A percentile compares a stretch with the other conserved stretches of the same genome.
These are phyloP conservation scores for Schizosaccharomyces versatilis DNA, from an alignment of 1,139 yeast species.

Conservation along the genomic window DNA sequence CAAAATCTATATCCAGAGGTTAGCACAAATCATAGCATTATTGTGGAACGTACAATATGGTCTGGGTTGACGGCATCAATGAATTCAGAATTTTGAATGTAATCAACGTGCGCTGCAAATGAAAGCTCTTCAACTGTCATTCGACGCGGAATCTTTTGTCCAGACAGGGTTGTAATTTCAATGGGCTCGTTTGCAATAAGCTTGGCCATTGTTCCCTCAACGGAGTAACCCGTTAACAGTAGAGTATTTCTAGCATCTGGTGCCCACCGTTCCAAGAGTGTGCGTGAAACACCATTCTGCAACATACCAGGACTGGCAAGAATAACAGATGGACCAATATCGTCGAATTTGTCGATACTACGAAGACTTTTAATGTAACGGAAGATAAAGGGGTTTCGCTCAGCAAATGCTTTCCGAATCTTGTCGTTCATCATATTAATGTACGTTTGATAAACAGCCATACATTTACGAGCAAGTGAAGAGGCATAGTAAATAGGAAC, in stretches of 20 bases:
- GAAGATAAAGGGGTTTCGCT: slow-evolving; percentile 72
- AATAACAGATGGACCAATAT: slow-evolving; percentile 87
- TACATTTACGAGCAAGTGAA: slow-evolving; percentile 78
- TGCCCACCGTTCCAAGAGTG: slow-evolving; percentile 82
- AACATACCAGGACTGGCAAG: slow-evolving; percentile 96
- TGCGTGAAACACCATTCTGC: slow-evolving; percentile 84
- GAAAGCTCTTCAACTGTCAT: slow-evolving; percentile 83
- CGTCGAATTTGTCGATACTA: slow-evolving; percentile 66
- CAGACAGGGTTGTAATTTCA: slow-evolving; percentile 52
- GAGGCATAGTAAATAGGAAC: slow-evolving; percentile 81
- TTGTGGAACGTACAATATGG: slow-evolving; percentile 20
- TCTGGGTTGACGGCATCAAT: slow-evolving; percentile 72
- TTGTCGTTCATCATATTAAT: slow-evolving; percentile 92
- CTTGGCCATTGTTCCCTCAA: slow-evolving; percentile 95
- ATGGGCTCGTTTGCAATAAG: slow-evolving; percentile 69
- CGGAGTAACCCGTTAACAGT: slow-evolving; percentile 86
- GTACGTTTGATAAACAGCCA: slow-evolving; percentile 92
- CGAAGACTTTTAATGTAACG: slow-evolving; percentile 64
- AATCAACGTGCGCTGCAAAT: slow-evolving; percentile 97
- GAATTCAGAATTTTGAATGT: slow-evolving; percentile 74
- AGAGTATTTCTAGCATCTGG: slow-evolving; percentile 84
- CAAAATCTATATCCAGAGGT: slow-evolving; percentile 17
- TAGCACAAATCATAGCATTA: background rate
- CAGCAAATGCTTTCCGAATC: slow-evolving; percentile 52
- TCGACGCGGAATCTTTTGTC: slow-evolving; percentile 72